Percentiles rank a stretch among this genome's conserved stretches.
phyloP scores from a whole-genome alignment of 208 protist genomes.

The Leishmania aethiopica region DNA sequence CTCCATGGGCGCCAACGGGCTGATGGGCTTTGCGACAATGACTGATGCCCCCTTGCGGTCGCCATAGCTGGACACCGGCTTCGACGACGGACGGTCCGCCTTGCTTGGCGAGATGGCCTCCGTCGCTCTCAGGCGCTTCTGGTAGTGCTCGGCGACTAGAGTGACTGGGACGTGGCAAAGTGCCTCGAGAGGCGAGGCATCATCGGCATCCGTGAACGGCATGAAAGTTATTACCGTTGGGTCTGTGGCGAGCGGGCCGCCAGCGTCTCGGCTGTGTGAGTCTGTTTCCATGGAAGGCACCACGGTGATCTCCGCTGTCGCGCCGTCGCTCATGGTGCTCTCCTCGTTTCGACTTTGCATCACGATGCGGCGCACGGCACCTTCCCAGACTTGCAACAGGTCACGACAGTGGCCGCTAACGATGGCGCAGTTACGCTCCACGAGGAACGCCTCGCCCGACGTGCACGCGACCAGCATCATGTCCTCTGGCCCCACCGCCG shows the following conservation, averaged over 20 bases:
- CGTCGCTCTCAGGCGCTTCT: constrained; percentile 16
- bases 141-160: constrained; percentile 28
- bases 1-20: constrained; percentile 27
- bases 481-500: constrained; percentile 36
- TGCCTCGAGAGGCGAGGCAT: neutral
- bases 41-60: constrained; percentile 26
- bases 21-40: constrained; percentile 29
- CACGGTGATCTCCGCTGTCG: neutral
- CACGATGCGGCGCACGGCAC: constrained; percentile 3
- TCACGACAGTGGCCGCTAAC: constrained; percentile 52
- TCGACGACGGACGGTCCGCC: constrained; percentile 29
- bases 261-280: neutral
- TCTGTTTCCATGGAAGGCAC: neutral
- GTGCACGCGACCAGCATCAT: constrained; percentile 52
- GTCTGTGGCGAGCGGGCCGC: constrained; percentile 4
- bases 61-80: constrained; percentile 14
- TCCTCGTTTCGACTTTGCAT: constrained; percentile 7
- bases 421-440: constrained; percentile 75
- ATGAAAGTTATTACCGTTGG: constrained; percentile 23
- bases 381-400: constrained; percentile 31
- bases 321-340: neutral
- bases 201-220: constrained; percentile 9
- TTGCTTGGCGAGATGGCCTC: constrained; percentile 9
- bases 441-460: constrained; percentile 44
- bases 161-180: constrained; percentile 22